A percentile compares a stretch with the other conserved stretches of the same genome.
These are phyloP conservation scores for Ascochyta viciae-villosae DNA, from an alignment of 2,329 filamentous ascomycete species.

Conservation along the genomic window DNA sequence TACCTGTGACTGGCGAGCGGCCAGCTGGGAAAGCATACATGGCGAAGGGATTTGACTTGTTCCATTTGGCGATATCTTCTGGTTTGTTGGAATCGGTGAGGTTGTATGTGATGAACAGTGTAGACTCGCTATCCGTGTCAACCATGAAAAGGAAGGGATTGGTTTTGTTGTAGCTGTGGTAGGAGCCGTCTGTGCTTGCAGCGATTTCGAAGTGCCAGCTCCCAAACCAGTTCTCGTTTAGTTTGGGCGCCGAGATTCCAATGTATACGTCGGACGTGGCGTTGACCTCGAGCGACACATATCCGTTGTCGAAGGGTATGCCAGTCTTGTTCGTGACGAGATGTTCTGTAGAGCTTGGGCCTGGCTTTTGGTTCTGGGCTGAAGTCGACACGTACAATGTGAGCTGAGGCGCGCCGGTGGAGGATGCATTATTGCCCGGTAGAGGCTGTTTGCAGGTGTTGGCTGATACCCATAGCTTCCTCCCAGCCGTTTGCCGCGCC, in stretches of 20 bases:
- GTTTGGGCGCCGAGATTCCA: slow-evolving; percentile 73
- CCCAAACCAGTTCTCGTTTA: slow-evolving; percentile 65
- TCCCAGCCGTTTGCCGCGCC: slow-evolving; percentile 37
- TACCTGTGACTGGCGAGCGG: slow-evolving; percentile 65
- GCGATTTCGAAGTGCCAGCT: slow-evolving; percentile 83
- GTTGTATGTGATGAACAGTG: slow-evolving; percentile 79
- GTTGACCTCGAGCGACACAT: slow-evolving; percentile 68
- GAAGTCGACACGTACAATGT: slow-evolving; percentile 78
- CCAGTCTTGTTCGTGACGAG: slow-evolving; percentile 52
- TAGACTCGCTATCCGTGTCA: slow-evolving; percentile 81
- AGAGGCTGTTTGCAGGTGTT: slow-evolving; percentile 84
- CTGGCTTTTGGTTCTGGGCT: slow-evolving; percentile 68
- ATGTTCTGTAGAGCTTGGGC: slow-evolving; percentile 60
- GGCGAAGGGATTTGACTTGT: slow-evolving; percentile 66
- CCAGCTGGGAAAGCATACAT: slow-evolving; percentile 77
- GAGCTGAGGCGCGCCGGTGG: slow-evolving; percentile 67
- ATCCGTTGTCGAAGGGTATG: slow-evolving; percentile 70
- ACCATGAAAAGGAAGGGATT: slow-evolving; percentile 74
- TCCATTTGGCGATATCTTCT: slow-evolving; percentile 62
- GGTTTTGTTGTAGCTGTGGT: slow-evolving; percentile 68
- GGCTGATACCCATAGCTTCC: slow-evolving; percentile 76
- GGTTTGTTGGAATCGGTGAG: slow-evolving; percentile 62
- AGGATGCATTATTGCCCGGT: slow-evolving; percentile 58
- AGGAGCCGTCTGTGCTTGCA: slow-evolving; percentile 79
- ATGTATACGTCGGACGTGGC: slow-evolving; percentile 76